Base-by-base conservation (phyloP, 805 yeast species). In the Sungouiozyma ichnusensis region DNA sequence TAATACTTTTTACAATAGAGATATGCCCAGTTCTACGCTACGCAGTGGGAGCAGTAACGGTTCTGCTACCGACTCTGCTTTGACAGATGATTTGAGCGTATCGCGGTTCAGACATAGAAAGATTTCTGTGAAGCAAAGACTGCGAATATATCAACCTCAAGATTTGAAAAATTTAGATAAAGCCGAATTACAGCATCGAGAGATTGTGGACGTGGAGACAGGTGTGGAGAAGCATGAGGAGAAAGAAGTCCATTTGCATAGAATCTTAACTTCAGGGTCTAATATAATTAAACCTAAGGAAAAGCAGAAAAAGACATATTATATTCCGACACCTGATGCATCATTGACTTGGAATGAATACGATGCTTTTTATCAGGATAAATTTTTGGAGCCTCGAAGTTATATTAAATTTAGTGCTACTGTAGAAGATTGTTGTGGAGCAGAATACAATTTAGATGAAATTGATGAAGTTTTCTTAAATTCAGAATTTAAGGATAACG, bases 191-290 rank as follows among this genome's bases (percentile, higher is more conserved):
- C 57, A 79, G 52, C 94, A 83, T 60, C 76, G 97, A 35, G 96
- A 90, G 48, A 65, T 85, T 24, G 86, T 85, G 54, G 85, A 86
- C 47, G 76, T 92, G 36, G 98, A 92, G 55, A 90, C 97, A 5
- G 98, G 98, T 64, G 98, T 92, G 35, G 98, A 92, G 57, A 92
- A 92, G 60, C 86, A 84, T 51, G 98, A 92, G 63, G 98, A 92
- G 63, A 95, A 86, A 53, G 98, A 92, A 62, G 92, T 85, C 35
- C 98, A 92, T 74, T 71, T 92, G 48, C 95, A 90, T 60, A 85
- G 82, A 48, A 96, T 88, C 39, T 81, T 92, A 49, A 33, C 40
- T 4, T 32, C 33, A 24, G 32, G 35, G 6, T 79, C 79, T 62
- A 90, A 90, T 13, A 54, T 55, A 33, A 37, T 42, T 16, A 48